phyloP scores from a whole-genome alignment of 805 yeast genomes.

The Pichia paraexigua region DNA sequence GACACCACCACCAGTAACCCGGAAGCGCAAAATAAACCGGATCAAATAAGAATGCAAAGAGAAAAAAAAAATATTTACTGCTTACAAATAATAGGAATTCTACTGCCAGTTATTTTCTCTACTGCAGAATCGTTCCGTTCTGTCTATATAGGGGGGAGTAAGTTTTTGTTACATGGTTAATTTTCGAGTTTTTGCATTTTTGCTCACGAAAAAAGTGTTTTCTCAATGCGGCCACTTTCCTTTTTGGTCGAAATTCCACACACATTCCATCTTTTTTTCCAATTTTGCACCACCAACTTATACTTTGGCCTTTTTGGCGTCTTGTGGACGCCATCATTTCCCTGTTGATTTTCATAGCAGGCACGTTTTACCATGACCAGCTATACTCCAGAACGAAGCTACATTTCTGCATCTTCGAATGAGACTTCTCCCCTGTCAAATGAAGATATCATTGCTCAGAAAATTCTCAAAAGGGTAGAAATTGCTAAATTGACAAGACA shows the following conservation, averaged over 20 bases:
- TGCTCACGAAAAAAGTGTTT: background rate
- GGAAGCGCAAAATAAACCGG: no score
- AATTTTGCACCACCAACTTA: background rate
- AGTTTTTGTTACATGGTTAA: no score
- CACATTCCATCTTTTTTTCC: background rate
- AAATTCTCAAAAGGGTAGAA: conserved; percentile 38
- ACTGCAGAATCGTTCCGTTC: no score
- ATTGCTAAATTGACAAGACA: conserved; percentile 39
- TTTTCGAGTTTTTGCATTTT: no score
- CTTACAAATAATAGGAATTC: no score
- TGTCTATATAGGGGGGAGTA: no score
- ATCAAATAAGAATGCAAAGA: no score
- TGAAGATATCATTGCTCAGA: conserved; percentile 37
- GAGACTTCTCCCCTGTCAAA: conserved; percentile 11
- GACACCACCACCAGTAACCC: no score
- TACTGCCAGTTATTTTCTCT: no score
- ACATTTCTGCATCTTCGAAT: background rate
- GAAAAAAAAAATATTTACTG: no score
- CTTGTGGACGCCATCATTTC: background rate
- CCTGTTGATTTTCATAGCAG: background rate
- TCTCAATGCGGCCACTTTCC: background rate
- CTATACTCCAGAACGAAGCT: background rate
- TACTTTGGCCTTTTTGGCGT: background rate
- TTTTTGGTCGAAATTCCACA: background rate
- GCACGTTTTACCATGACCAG: background rate